These are phyloP conservation scores for Gymnopus androsaceus DNA, from an alignment of 1,284 basidiomycete genomes.

Conservation along the genomic window DNA sequence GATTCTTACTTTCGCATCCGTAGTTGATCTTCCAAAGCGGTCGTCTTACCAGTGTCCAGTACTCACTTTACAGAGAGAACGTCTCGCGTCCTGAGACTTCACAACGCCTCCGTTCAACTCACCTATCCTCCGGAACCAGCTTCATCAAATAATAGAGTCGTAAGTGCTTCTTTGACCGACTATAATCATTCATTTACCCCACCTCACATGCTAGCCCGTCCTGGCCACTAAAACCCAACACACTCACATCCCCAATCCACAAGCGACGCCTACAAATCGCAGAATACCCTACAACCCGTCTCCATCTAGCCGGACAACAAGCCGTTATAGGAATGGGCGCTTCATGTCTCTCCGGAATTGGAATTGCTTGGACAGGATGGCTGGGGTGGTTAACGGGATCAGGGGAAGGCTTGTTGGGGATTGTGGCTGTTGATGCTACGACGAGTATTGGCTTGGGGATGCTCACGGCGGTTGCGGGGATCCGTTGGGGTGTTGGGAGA, in stretches of 20 bases:
- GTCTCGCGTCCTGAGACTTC: conserved; percentile 43
- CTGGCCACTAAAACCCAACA: conserved; percentile 25
- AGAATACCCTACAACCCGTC: conserved; percentile 54
- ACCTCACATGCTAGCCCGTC: conserved; percentile 49
- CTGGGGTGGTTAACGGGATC: conserved; percentile 46
- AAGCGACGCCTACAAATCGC: conserved; percentile 61
- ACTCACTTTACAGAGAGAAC: conserved; percentile 19
- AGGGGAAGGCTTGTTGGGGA: conserved; percentile 40
- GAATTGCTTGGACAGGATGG: conserved; percentile 54
- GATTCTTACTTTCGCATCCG: neutral
- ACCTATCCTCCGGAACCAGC: conserved; percentile 65
- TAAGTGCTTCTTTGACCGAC: too few relatives aligned
- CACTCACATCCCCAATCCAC: conserved; percentile 57
- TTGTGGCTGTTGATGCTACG: conserved; percentile 47
- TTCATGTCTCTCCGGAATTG: conserved; percentile 45
- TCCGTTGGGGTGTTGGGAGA: conserved; percentile 68
- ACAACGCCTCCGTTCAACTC: conserved; percentile 55
- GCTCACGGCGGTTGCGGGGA: conserved; percentile 51
- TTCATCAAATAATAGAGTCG: conserved; percentile 66
- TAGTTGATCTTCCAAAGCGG: conserved; percentile 76
- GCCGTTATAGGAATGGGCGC: conserved; percentile 56
- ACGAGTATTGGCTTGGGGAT: conserved; percentile 66
- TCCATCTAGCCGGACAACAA: conserved; percentile 71
- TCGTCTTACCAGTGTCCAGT: conserved; percentile 58
- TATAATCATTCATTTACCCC: conserved; percentile 49